Percentiles rank a stretch among this genome's conserved stretches.
These are phyloP conservation scores for Chrysoporthe puriensis DNA, from an alignment of 2,329 filamentous ascomycete genomes.

Conservation along the genomic window DNA sequence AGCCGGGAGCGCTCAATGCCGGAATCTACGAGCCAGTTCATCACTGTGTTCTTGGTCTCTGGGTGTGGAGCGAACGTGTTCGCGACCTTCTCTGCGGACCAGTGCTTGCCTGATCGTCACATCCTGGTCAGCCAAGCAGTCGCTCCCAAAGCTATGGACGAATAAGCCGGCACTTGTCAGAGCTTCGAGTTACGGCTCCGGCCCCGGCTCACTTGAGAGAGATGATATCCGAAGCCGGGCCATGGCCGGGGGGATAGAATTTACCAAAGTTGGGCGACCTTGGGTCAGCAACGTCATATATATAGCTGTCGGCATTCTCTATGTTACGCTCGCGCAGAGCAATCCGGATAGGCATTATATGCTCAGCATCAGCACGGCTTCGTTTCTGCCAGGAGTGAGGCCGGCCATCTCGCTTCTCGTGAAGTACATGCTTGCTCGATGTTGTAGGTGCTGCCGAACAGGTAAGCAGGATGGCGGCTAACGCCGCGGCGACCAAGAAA, in stretches of 20 bases:
- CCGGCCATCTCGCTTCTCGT: slow-evolving; percentile 24
- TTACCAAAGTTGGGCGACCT: slow-evolving; percentile 25
- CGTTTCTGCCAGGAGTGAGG: slow-evolving; percentile 25
- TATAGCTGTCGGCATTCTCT: slow-evolving; percentile 21
- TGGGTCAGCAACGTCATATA: slow-evolving; percentile 24
- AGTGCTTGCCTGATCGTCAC: slow-evolving; percentile 15
- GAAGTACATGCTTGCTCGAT: slow-evolving; percentile 19
- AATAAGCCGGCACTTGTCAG: neutral
- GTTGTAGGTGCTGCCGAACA: slow-evolving; percentile 21
- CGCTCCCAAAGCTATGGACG: neutral
- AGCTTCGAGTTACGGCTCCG: neutral
- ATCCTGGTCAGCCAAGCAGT: neutral
- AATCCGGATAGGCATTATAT: slow-evolving; percentile 24
- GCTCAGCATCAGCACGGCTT: slow-evolving; percentile 16
- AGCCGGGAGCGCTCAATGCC: slow-evolving; percentile 8
- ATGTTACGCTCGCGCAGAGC: slow-evolving; percentile 24
- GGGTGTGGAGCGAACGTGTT: slow-evolving; percentile 17
- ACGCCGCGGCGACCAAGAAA: slow-evolving; percentile 17
- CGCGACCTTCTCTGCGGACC: slow-evolving; percentile 16
- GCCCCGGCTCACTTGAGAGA: too few relatives aligned
- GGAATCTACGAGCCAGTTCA: slow-evolving; percentile 13
- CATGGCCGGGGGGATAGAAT: neutral
- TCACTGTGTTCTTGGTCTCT: slow-evolving; percentile 18
- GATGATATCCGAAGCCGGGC: neutral
- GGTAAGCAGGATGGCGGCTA: slow-evolving; percentile 10